phyloP scores from a whole-genome alignment of 1,284 basidiomycete species.

The Pseudozyma hubeiensis region DNA sequence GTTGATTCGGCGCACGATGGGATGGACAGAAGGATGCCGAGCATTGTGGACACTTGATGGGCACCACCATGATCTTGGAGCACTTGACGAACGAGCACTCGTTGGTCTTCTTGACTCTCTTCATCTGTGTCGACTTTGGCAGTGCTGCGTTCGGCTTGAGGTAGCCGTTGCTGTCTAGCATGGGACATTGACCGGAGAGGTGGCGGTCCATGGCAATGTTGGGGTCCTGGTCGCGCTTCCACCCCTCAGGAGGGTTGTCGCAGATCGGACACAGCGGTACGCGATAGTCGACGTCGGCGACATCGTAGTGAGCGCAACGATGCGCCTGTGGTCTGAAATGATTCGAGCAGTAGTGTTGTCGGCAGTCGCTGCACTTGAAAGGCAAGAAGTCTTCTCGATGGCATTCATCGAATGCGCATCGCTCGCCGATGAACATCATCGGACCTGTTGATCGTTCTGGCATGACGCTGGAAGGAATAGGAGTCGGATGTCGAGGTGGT shows the following conservation, averaged over 20 bases:
- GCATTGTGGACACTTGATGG: conserved; percentile 55
- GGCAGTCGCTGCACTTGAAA: conserved; percentile 60
- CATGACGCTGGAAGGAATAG: conserved; percentile 11
- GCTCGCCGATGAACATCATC: conserved; percentile 64
- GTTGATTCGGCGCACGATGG: conserved; percentile 59
- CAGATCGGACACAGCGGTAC: conserved; percentile 63
- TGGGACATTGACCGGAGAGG: conserved; percentile 49
- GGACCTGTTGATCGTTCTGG: conserved; percentile 51
- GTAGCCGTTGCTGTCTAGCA: conserved; percentile 44
- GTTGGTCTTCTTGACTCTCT: conserved; percentile 50
- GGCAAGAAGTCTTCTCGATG: conserved; percentile 62
- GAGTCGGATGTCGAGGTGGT: neutral
- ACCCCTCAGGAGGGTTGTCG: conserved; percentile 53
- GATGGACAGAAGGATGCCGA: conserved; percentile 53
- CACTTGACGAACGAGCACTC: conserved; percentile 57
- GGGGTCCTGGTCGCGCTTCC: conserved; percentile 61
- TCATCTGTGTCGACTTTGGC: conserved; percentile 14
- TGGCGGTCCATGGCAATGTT: conserved; percentile 64
- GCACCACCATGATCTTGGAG: conserved; percentile 62
- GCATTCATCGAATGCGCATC: conserved; percentile 54
- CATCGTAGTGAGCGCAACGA: conserved; percentile 32
- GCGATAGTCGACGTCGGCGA: conserved; percentile 36
- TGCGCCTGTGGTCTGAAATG: conserved; percentile 53
- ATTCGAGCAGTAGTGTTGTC: conserved; percentile 52
- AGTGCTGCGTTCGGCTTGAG: conserved; percentile 14